These are phyloP conservation scores for Biscogniauxia marginata DNA, from an alignment of 2,329 filamentous ascomycete genomes.

Conservation along the genomic window DNA sequence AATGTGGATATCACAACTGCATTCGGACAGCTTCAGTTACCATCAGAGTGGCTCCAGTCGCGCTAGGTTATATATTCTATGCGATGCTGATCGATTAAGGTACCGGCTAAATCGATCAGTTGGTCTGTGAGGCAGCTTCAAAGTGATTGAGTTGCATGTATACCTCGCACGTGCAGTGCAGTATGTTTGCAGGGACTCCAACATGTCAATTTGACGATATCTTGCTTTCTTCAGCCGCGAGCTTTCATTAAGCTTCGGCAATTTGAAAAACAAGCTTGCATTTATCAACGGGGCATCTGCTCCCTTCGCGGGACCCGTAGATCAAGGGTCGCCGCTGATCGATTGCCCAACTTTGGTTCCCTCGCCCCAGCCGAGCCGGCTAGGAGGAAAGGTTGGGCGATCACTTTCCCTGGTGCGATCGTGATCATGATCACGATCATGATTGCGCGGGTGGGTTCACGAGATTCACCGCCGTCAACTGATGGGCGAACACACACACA, in stretches of 20 bases:
- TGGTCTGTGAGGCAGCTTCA: too few relatives aligned
- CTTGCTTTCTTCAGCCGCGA: neutral
- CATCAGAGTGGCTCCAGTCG: neutral
- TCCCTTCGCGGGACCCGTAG: neutral
- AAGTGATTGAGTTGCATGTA: neutral
- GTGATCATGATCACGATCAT: neutral
- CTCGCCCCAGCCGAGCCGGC: neutral
- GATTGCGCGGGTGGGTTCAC: neutral
- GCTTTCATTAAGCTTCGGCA: neutral
- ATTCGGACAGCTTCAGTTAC: neutral
- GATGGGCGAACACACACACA: neutral
- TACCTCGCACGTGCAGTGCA: neutral
- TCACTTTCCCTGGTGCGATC: neutral
- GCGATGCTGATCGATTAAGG: neutral
- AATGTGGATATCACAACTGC: neutral
- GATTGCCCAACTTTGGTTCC: neutral
- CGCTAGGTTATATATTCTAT: neutral
- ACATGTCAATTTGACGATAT: neutral
- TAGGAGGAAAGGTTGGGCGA: neutral
- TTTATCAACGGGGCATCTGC: neutral
- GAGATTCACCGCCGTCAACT: neutral
- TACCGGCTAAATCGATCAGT: conserved; percentile 2
- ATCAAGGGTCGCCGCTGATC: neutral
- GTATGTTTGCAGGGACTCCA: neutral
- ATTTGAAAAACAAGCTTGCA: neutral